Conservation (phyloP, 305 asterid species). For the Nicotiana rustica region DNA sequence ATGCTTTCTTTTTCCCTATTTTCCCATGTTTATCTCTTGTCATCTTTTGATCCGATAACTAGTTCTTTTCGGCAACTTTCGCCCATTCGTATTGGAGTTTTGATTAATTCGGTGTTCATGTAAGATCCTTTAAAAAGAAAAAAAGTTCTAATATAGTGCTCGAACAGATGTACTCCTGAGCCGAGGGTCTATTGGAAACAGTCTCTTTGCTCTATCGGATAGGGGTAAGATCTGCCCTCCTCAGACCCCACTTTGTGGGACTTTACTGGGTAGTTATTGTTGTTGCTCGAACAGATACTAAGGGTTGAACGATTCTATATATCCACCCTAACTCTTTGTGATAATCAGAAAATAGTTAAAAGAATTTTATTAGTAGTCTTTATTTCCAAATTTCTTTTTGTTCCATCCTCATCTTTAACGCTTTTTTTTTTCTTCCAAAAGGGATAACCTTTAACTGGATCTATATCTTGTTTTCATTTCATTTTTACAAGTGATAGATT, state of each 20-base stretch:
- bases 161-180: too few relatives aligned
- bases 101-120: too few relatives aligned
- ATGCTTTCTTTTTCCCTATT: background rate
- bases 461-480: background rate
- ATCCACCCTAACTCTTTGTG: background rate
- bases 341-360: background rate
- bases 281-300: too few relatives aligned
- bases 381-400: conserved; percentile 13
- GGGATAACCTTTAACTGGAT: background rate
- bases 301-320: rapidly evolving
- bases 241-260: too few relatives aligned
- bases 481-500: background rate
- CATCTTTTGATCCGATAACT: background rate
- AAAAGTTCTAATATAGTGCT: too few relatives aligned
- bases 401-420: conserved; percentile 17
- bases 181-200: too few relatives aligned
- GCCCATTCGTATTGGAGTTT: too few relatives aligned
- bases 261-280: too few relatives aligned
- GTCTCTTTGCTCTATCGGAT: too few relatives aligned
- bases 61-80: too few relatives aligned
- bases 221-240: too few relatives aligned
- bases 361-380: background rate
- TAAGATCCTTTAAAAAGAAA: too few relatives aligned
- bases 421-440: background rate
- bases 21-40: background rate